Conservation (phyloP, 1,284 basidiomycete species). For the Porogramme epimiltina region DNA sequence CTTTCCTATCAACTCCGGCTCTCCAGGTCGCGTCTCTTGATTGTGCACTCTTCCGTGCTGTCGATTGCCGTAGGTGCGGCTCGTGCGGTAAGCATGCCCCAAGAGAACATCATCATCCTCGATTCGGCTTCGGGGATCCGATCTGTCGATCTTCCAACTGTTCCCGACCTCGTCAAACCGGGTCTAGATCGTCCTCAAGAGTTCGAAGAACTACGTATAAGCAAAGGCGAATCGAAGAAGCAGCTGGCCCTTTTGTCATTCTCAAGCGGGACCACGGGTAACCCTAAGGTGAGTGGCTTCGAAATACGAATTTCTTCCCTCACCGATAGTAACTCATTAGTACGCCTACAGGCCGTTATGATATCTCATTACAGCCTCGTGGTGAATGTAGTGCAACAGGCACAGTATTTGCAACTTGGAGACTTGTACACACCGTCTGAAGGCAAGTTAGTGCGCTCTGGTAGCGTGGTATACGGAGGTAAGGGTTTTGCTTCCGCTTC, state of each 20-base stretch:
- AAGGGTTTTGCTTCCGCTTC: background rate
- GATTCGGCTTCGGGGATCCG: constrained; percentile 26
- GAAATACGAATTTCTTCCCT: background rate
- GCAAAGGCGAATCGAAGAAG: constrained; percentile 59
- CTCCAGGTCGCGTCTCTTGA: constrained; percentile 52
- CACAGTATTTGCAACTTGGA: background rate
- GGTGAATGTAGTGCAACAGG: constrained; percentile 11
- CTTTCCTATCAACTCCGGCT: constrained; percentile 52
- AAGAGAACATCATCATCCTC: constrained; percentile 54
- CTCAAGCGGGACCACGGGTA: constrained; percentile 80
- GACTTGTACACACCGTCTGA: constrained; percentile 3
- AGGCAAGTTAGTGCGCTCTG: constrained; percentile 1
- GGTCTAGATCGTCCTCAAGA: constrained; percentile 38
- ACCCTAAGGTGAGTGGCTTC: constrained; percentile 49
- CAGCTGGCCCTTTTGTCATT: constrained; percentile 73
- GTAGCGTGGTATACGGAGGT: constrained; percentile 3
- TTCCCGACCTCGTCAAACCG: constrained; percentile 46
- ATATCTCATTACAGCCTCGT: constrained; percentile 61
- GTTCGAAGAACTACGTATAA: constrained; percentile 48
- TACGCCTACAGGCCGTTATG: constrained; percentile 55
- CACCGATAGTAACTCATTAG: background rate
- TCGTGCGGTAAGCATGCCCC: constrained; percentile 44
- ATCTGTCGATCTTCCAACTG: background rate
- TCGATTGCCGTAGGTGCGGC: constrained; percentile 50
- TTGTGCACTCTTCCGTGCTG: constrained; percentile 53